Conservation (phyloP, 2,329 filamentous ascomycete species). For the Aspergillus luchuensis region DNA sequence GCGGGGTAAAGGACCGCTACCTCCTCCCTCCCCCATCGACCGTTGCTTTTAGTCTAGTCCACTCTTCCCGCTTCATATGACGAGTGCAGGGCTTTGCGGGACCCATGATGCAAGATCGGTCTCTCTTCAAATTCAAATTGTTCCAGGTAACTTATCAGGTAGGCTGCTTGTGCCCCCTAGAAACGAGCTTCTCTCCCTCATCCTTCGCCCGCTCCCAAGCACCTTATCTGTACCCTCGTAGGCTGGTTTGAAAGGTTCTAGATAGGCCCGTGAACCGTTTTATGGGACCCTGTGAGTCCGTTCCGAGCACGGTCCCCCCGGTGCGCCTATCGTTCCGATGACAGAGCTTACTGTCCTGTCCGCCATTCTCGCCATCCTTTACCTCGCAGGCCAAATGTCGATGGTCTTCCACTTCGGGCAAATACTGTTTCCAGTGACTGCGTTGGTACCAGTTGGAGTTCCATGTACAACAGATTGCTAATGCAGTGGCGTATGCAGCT, state of each 20-base stretch:
- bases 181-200: neutral
- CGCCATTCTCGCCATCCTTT: neutral
- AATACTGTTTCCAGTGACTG: neutral
- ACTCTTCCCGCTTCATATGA: neutral
- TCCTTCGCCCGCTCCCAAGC: neutral
- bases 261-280: conserved; percentile 10
- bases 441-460: neutral
- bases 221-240: conserved; percentile 4
- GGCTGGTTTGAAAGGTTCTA: conserved; percentile 1
- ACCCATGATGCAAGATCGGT: conserved; percentile 9
- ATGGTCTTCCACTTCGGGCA: neutral
- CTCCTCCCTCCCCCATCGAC: neutral
- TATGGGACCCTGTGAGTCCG: neutral
- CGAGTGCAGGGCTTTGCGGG: conserved; percentile 1
- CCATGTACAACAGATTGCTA: neutral
- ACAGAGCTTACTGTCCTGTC: neutral
- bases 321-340: neutral
- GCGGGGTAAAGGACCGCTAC: conserved; percentile 12
- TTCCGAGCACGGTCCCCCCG: conserved; percentile 5
- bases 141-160: neutral
- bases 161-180: neutral
- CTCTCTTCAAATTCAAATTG: neutral
- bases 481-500: neutral
- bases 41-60: neutral
- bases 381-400: neutral